These are phyloP conservation scores for Lichtheimia ornata DNA, from an alignment of 371 early-diverging fungal species.

Conservation along the genomic window DNA sequence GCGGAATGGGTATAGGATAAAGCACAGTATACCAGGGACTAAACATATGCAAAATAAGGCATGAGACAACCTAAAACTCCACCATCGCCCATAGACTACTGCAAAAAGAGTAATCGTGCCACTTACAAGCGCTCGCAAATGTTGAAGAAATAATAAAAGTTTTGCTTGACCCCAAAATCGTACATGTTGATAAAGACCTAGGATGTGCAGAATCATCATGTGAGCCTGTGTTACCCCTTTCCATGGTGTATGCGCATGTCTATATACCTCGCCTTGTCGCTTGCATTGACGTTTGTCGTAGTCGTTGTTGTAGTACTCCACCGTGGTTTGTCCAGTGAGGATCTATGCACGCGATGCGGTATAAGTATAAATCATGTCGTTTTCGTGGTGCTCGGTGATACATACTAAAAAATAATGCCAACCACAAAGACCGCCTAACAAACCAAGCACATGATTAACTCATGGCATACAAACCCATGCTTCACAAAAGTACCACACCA, in stretches of 20 bases:
- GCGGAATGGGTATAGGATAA: conserved; percentile 58
- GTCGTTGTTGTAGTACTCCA: conserved; percentile 62
- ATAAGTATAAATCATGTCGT: not conserved
- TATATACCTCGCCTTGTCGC: conserved; percentile 47
- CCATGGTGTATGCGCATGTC: no score
- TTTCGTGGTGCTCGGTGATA: not conserved
- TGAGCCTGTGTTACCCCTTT: no score
- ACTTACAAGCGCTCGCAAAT: conserved; percentile 50
- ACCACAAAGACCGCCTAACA: conserved; percentile 36
- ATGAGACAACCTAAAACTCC: not conserved
- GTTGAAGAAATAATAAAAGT: conserved; percentile 55
- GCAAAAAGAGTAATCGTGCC: not conserved
- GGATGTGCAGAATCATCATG: not conserved
- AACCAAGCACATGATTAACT: not conserved
- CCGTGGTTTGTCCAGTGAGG: conserved; percentile 64
- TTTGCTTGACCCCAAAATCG: conserved; percentile 53
- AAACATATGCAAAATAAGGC: conserved; percentile 7
- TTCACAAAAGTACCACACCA: not conserved
- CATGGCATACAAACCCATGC: no score
- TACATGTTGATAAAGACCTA: conserved; percentile 61
- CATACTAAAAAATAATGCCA: conserved; percentile 69
- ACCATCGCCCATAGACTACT: no score
- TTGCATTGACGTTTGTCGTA: conserved; percentile 54
- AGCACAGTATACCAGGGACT: conserved; percentile 61
- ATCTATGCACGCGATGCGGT: conserved; percentile 25